Conservation (phyloP, 148 eudicot genomes). For the Hydrangea macrophylla region DNA sequence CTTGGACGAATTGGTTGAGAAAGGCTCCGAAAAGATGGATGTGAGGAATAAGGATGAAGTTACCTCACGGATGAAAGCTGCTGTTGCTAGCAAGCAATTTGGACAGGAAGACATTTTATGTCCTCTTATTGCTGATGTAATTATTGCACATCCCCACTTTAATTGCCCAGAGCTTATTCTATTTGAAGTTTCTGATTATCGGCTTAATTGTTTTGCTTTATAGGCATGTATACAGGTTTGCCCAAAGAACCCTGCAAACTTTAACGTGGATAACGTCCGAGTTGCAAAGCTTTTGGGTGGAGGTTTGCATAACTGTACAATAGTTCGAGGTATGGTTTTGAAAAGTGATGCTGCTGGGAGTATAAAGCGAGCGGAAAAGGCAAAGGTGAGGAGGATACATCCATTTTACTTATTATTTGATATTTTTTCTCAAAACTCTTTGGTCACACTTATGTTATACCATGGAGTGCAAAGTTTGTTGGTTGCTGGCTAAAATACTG, state of each 20-base stretch:
- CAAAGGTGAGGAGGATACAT: constrained; percentile 75
- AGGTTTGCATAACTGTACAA: constrained; percentile 66
- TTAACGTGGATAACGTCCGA: constrained; percentile 89
- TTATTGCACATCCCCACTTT: background rate
- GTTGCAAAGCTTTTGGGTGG: constrained; percentile 91
- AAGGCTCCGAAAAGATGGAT: constrained; percentile 82
- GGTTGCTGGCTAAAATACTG: too few species aligned
- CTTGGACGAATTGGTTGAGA: constrained; percentile 72
- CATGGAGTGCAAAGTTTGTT: too few species aligned
- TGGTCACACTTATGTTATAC: too few species aligned
- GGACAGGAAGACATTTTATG: constrained; percentile 81
- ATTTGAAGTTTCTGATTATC: background rate
- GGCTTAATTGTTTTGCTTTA: constrained; percentile 9
- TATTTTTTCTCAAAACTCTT: too few species aligned
- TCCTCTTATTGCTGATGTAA: constrained; percentile 78
- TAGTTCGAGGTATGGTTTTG: constrained; percentile 80
- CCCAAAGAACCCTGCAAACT: constrained; percentile 85
- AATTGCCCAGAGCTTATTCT: background rate
- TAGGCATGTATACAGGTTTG: constrained; percentile 98
- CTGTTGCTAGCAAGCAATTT: constrained; percentile 95
- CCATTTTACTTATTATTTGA: too few species aligned
- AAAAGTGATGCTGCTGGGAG: constrained; percentile 83
- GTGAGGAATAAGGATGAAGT: constrained; percentile 86
- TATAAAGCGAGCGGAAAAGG: constrained; percentile 80
- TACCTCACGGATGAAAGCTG: constrained; percentile 72